Base-by-base conservation (phyloP, 352 stramenopile species). In the Phytophthora europaea region DNA sequence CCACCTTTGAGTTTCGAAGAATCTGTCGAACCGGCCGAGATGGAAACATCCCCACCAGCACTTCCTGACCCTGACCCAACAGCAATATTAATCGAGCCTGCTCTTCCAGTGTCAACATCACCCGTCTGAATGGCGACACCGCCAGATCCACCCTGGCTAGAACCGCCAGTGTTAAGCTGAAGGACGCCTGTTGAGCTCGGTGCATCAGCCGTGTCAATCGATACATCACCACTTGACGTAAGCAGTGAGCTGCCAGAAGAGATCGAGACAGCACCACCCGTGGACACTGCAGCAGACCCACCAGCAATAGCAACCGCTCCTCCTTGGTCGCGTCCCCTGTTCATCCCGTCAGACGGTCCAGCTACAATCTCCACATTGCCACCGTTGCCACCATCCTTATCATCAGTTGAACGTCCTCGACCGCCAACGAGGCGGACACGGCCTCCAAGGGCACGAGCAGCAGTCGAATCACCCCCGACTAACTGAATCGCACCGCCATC, bases 301-400 rank as follows among this genome's bases (percentile, higher is more conserved):
- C 79, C 83, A 66, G 43, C 48, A 43, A 93, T 74, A 15, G 40
- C 53, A 40, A 91, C 56, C 26, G 54, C 51, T 15, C 81, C 85
- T 62, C 74, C 80, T 65, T 75, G 62, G 68, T 93, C 83, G 6
- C 28, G 26, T 3, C 43, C 70, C 33, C 58, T 67, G 68, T 85
- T 89, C 38, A 64, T 65, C 2, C 86, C 86, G 64, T 66, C 60
- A 22, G 87, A 78, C 22, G 70, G 56, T 22, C 88, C 88, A 28
- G 84, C 87, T 13, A 57, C 22, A 47, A 95, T 72, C 8, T 78
- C 62, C n/a, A 94, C 64, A 64, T 75, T 58, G 51, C 86, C 86
- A 26, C 86, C 86, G 48, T 88, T 83, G 33, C 89, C 89, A 50
- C 84, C 84, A 56, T 85, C 75, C 26, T 85, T 89, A 22, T 86